A percentile compares a stretch with the other conserved stretches of the same genome.
phyloP scores from a whole-genome alignment of 2,329 filamentous ascomycete species.

The Aspergillus tanneri region DNA sequence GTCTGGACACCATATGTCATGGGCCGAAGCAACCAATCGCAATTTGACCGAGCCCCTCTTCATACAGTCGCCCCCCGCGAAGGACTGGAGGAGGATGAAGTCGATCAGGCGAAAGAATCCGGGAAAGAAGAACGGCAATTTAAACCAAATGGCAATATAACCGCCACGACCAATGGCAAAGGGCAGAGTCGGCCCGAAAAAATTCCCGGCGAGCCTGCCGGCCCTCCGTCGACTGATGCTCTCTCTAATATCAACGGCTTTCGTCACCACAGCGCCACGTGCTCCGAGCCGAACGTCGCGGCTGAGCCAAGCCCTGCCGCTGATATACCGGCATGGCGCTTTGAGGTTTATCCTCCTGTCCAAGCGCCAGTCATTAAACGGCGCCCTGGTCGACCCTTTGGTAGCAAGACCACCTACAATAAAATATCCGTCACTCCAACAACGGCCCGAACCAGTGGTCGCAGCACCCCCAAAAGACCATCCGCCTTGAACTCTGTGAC shows the following conservation, averaged over 20 bases:
- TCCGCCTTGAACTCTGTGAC: constrained; percentile 31
- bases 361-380: constrained; percentile 37
- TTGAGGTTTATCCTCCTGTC: constrained; percentile 45
- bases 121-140: constrained; percentile 16
- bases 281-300: constrained; percentile 16
- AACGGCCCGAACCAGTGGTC: constrained; percentile 34
- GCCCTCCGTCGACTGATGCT: constrained; percentile 37
- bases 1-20: constrained; percentile 98
- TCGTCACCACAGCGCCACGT: constrained; percentile 21
- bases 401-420: constrained; percentile 29
- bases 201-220: constrained; percentile 29
- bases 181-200: constrained; percentile 11
- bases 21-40: constrained; percentile 78
- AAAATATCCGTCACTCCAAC: constrained; percentile 33
- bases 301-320: constrained; percentile 30
- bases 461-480: constrained; percentile 38
- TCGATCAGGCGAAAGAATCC: constrained; percentile 26
- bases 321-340: constrained; percentile 43
- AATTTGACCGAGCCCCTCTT: constrained; percentile 79
- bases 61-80: constrained; percentile 86
- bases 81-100: constrained; percentile 45
- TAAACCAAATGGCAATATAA: constrained; percentile 16
- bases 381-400: constrained; percentile 41
- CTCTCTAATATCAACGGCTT: constrained; percentile 31
- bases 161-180: constrained; percentile 18